Percentiles rank a stretch among this genome's conserved stretches.
Conservation (phyloP, 305 asterid species). For the Rubia peregrina region DNA sequence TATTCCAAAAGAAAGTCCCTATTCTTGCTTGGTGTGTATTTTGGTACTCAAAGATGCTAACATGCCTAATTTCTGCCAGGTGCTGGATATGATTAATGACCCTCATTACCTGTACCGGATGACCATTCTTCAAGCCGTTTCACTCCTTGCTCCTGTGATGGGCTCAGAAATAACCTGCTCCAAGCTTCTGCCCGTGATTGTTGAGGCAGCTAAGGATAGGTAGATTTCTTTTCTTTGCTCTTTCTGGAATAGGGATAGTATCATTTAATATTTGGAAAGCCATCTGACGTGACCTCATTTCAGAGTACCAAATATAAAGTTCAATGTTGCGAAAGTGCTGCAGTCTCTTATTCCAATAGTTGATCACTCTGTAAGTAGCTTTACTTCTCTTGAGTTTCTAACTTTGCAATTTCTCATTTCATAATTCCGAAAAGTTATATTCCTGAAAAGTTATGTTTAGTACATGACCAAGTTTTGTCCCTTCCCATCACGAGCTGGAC, state of each 20-base stretch:
- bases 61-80: slow-evolving; percentile 21
- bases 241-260: background rate
- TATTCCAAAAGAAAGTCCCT: background rate
- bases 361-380: slow-evolving; percentile 32
- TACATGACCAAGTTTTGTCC: background rate
- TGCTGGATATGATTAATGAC: slow-evolving; percentile 36
- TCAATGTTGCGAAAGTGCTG: slow-evolving; percentile 47
- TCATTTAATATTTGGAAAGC: background rate
- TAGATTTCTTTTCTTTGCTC: slow-evolving; percentile 1
- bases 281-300: slow-evolving; percentile 13
- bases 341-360: slow-evolving; percentile 41
- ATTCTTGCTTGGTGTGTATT: background rate
- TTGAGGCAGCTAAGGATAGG: slow-evolving; percentile 37
- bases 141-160: slow-evolving; percentile 46
- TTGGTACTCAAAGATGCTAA: slow-evolving; percentile 1
- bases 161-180: slow-evolving; percentile 39
- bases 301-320: slow-evolving; percentile 45
- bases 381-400: background rate
- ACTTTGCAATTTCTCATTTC: background rate
- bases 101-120: slow-evolving; percentile 43
- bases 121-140: slow-evolving; percentile 37
- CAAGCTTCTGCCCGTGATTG: slow-evolving; percentile 34
- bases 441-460: too few species aligned
- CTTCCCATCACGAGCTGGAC: background rate
- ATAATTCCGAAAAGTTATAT: background rate